Percentiles rank a stretch among this genome's conserved stretches.
Conservation (phyloP, 2,329 filamentous ascomycete species). For the Fusarium veterinarium region DNA sequence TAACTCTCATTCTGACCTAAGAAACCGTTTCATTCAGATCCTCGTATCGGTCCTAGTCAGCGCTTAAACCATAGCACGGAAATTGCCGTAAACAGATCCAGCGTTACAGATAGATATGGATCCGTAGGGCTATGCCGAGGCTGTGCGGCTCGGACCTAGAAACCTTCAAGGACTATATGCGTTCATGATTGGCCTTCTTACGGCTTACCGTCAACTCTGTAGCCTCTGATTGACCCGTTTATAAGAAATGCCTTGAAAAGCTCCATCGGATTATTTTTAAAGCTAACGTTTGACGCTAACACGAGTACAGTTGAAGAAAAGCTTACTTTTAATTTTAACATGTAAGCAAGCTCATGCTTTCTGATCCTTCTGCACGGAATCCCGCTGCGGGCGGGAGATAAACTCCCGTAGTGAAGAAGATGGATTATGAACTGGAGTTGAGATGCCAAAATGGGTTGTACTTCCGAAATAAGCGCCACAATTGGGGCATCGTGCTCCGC, state of each 20-base stretch:
- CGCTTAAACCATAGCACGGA: neutral
- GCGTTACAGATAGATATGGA: neutral
- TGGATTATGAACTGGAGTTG: rapidly evolving
- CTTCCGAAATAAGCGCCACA: neutral
- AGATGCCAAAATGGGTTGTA: neutral
- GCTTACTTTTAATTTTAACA: neutral
- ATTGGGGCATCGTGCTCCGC: neutral
- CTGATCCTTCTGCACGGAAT: neutral
- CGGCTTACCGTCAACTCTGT: neutral
- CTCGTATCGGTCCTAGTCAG: neutral
- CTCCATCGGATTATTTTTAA: neutral
- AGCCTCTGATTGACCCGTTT: neutral
- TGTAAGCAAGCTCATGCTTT: neutral
- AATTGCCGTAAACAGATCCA: neutral
- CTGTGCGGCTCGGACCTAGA: neutral
- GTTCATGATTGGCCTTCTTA: neutral
- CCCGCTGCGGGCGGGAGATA: neutral
- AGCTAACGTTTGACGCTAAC: neutral
- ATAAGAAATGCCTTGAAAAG: neutral
- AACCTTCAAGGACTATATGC: neutral
- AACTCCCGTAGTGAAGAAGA: neutral
- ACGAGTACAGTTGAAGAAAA: neutral
- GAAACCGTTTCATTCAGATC: neutral
- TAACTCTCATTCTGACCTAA: neutral
- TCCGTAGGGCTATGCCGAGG: neutral